phyloP scores from a whole-genome alignment of 176 grass and related monocot species.

The Chloris gayana region DNA sequence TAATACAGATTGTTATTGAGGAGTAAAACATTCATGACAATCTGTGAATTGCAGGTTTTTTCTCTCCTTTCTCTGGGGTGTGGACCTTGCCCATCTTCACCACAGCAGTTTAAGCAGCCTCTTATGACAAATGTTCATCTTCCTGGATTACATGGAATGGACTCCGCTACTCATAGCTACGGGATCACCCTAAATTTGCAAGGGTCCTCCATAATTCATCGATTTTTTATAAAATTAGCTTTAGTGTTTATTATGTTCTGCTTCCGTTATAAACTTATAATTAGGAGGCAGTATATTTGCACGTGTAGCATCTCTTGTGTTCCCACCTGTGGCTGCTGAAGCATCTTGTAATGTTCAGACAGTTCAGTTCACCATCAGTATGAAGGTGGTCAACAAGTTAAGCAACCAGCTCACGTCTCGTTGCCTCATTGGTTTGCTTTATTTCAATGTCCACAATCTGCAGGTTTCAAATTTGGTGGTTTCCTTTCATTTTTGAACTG shows the following conservation, averaged over 20 bases:
- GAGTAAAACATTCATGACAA: neutral
- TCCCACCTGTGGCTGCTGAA: constrained; percentile 18
- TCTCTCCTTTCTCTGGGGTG: constrained; percentile 33
- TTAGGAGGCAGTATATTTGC: neutral
- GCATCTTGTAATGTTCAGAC: constrained; percentile 40
- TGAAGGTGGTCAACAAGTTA: neutral
- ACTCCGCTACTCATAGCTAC: too few species aligned
- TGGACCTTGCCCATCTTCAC: neutral
- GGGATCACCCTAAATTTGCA: neutral
- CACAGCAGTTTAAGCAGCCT: too few species aligned
- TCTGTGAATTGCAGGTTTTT: neutral
- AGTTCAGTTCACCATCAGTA: neutral
- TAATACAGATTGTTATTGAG: neutral
- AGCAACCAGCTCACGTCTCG: constrained; percentile 29
- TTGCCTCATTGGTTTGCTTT: constrained; percentile 25
- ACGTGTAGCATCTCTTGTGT: constrained; percentile 24
- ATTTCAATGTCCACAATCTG: constrained; percentile 12
- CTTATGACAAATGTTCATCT: too few species aligned
- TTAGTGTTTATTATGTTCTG: neutral
- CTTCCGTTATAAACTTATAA: constrained; percentile 6
- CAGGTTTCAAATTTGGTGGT: constrained; percentile 28
- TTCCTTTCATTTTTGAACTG: neutral
- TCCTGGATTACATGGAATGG: too few species aligned
- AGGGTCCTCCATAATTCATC: neutral
- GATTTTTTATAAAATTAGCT: neutral